These are phyloP conservation scores for Orbilia oligospora DNA, from an alignment of 2,329 filamentous ascomycete species.

Conservation along the genomic window DNA sequence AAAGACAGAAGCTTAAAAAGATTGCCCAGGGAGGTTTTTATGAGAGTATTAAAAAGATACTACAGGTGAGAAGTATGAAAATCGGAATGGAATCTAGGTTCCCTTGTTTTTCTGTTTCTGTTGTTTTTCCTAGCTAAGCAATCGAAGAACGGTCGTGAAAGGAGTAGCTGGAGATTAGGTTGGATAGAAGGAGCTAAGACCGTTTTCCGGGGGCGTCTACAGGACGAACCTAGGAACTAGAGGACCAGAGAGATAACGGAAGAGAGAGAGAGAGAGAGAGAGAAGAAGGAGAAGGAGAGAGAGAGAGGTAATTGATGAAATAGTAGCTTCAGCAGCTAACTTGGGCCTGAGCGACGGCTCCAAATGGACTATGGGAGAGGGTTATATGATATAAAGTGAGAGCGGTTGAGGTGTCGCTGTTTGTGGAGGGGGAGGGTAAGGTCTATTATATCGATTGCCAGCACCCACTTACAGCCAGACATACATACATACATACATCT, in stretches of 20 bases:
- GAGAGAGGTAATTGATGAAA: conserved; percentile 48
- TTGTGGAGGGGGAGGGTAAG: conserved; percentile 36
- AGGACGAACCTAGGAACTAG: conserved; percentile 30
- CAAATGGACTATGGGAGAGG: conserved; percentile 15
- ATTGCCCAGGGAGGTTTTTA: background rate
- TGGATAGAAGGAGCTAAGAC: conserved; percentile 23
- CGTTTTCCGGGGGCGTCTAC: conserved; percentile 35
- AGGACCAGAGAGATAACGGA: conserved; percentile 14
- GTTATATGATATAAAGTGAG: conserved; percentile 2
- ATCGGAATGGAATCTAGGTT: background rate
- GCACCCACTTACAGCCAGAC: background rate
- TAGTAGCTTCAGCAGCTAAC: conserved; percentile 27
- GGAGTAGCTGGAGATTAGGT: conserved; percentile 29
- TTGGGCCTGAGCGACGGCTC: conserved; percentile 32
- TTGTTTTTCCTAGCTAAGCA: background rate
- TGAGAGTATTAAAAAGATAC: background rate
- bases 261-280: conserved; percentile 33
- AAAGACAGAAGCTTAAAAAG: background rate
- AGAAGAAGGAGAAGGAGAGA: conserved; percentile 45
- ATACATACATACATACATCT: background rate
- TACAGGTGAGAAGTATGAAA: conserved; percentile 1
- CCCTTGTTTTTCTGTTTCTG: background rate
- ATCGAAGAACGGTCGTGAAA: conserved; percentile 43
- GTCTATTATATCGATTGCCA: conserved; percentile 48
- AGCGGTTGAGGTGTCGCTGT: conserved; percentile 37